Evolutionary conservation across 139 green algal species (phyloP).

Genomic region (Chlorella vulgaris): DNA sequence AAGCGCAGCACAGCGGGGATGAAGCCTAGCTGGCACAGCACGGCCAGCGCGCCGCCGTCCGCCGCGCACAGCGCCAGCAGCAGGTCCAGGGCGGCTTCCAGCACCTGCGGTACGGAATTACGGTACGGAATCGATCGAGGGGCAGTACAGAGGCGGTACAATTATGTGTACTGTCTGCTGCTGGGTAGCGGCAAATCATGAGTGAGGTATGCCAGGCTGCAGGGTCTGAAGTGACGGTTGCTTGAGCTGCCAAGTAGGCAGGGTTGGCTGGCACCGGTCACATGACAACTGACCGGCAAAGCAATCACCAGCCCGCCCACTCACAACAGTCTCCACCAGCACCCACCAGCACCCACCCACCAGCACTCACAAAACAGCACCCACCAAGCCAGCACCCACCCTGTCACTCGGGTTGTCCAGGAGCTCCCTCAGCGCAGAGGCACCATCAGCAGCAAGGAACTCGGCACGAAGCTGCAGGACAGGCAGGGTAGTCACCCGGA

Average conservation of each 20-base stretch:
- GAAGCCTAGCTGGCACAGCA: constrained; percentile 74
- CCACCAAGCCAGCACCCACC: too few species aligned
- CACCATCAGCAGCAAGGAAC: constrained; percentile 70
- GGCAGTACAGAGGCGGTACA: background rate
- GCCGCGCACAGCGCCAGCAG: constrained; percentile 47
- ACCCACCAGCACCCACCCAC: too few species aligned
- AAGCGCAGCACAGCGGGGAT: constrained; percentile 61
- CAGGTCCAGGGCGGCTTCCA: constrained; percentile 63
- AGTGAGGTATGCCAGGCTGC: too few species aligned
- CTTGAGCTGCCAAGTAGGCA: too few species aligned
- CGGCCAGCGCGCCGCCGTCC: constrained; percentile 60
- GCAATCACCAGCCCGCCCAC: too few species aligned
- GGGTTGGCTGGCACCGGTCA: too few species aligned
- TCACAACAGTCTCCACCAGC: background rate
- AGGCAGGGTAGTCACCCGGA: too few species aligned
- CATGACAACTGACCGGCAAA: too few species aligned
- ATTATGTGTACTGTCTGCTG: too few species aligned
- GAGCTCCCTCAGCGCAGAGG: constrained; percentile 76
- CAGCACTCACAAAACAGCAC: too few species aligned
- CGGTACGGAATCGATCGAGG: background rate
- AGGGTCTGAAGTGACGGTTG: too few species aligned
- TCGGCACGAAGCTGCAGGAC: constrained; percentile 26
- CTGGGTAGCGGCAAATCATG: too few species aligned
- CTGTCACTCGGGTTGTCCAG: constrained; percentile 62
- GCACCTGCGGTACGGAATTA: constrained; percentile 49